Percentiles rank a stretch among this genome's conserved stretches.
phyloP scores from a whole-genome alignment of 2,329 filamentous ascomycete species.

The Hypoxylon sp. region DNA sequence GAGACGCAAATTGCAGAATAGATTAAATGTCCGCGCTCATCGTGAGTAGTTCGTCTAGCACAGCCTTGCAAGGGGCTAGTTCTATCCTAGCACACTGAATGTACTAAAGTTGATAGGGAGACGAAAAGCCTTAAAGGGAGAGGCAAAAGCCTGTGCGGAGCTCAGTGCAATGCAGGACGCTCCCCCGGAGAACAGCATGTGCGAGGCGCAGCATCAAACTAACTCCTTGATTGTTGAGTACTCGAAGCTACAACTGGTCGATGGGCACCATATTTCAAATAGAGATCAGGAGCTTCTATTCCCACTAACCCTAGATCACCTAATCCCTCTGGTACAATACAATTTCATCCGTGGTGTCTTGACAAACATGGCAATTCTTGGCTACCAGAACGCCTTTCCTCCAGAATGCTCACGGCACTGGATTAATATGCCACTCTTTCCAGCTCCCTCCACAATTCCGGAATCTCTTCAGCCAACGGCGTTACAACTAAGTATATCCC shows the following conservation, averaged over 20 bases:
- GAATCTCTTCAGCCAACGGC: constrained; percentile 47
- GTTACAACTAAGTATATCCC: constrained; percentile 45
- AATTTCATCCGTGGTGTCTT: constrained; percentile 57
- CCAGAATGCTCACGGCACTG: constrained; percentile 35
- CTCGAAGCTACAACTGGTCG: constrained; percentile 4
- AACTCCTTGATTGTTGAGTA: constrained; percentile 2
- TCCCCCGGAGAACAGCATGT: background rate
- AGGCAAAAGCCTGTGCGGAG: background rate
- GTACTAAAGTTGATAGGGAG: constrained; percentile 34
- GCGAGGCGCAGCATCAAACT: background rate
- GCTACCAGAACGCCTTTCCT: constrained; percentile 40
- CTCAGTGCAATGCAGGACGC: background rate
- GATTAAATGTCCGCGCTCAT: constrained; percentile 45
- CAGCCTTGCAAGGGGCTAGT: background rate
- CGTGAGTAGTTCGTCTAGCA: constrained; percentile 32
- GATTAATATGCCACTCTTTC: constrained; percentile 45
- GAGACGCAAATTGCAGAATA: constrained; percentile 44
- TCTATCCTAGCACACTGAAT: background rate
- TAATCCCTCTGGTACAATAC: constrained; percentile 57
- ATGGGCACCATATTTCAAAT: background rate
- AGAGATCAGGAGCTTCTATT: constrained; percentile 28
- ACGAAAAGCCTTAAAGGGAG: constrained; percentile 31
- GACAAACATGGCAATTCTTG: constrained; percentile 54
- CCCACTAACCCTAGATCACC: constrained; percentile 51
- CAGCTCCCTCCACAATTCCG: constrained; percentile 36